These are phyloP conservation scores for Claviceps digitariae DNA, from an alignment of 2,329 filamentous ascomycete genomes.

Conservation along the genomic window DNA sequence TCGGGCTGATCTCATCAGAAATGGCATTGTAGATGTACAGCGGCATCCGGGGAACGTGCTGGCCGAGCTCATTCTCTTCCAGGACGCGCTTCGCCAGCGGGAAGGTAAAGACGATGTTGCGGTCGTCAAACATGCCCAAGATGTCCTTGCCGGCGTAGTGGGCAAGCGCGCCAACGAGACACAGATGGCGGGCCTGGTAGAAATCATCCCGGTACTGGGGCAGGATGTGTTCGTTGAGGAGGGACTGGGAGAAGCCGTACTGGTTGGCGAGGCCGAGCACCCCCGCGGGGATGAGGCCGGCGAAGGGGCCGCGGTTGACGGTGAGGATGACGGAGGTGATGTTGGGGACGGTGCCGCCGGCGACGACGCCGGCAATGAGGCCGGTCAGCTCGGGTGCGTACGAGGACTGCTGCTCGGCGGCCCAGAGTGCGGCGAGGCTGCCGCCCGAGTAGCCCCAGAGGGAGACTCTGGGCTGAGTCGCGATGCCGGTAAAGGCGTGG, in stretches of 20 bases:
- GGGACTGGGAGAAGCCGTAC: conserved; percentile 6
- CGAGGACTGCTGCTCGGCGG: conserved; percentile 13
- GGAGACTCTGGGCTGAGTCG: too few species aligned
- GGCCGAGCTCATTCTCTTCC: not conserved
- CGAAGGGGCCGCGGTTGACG: conserved; percentile 8
- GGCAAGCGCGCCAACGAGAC: conserved; percentile 11
- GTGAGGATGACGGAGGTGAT: conserved; percentile 7
- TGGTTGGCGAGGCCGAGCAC: conserved; percentile 12
- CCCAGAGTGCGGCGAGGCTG: too few species aligned
- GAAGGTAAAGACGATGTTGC: not conserved
- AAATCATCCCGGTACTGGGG: conserved; percentile 13
- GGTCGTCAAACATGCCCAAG: not conserved
- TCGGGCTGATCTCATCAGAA: too few species aligned
- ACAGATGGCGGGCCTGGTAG: conserved; percentile 14
- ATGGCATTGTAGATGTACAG: conserved; percentile 1
- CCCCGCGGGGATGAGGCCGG: conserved; percentile 12
- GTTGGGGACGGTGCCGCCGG: conserved; percentile 13
- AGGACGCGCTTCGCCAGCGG: too few species aligned
- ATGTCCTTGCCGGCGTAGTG: conserved; percentile 9
- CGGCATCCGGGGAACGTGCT: not conserved
- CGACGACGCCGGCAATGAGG: conserved; percentile 12
- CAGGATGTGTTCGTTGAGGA: conserved; percentile 9
- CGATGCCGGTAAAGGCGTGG: too few species aligned
- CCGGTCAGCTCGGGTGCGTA: conserved; percentile 13
- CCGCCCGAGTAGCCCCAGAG: too few species aligned